Evolutionary conservation across 257 asterid species (phyloP), one percentile per base, ranked within the genome.

Genomic region (Primulina tabacum): DNA sequence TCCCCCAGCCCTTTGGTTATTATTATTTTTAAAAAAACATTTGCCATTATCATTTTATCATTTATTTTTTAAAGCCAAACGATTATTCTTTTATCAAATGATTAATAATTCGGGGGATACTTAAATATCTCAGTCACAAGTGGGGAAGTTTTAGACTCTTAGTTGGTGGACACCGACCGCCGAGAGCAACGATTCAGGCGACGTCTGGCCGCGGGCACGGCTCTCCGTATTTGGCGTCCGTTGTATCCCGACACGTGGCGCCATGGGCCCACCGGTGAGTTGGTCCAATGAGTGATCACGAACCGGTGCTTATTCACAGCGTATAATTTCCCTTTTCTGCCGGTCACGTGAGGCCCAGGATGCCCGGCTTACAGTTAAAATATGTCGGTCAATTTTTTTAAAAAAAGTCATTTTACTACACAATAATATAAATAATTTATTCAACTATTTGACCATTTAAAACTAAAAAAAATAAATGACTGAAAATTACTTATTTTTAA

Each of bases 341-440:
- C 70, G 61, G 74, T 86, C 95, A 89, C 93, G 93, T 91, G 97
- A 83, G 85, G 81, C 85, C 96, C 90, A 84, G 83, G 86, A 82
- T 80, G 87, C 93, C 71, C 87, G 87, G 88, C 84, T 20, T 21
- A 4, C 85, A 63, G 82, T 85, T 84, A 78, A 70, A 73, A 71
- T 52, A 75, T 69, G 81, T 72, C 85, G 83, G 90, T 82, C 86
- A 79, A 80, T 76, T 77, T 77, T 40, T 21, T 21, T 21, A 73
- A 70, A 75, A 10, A 73, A 68, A 75, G 74, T 67, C 30, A 43
- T 64, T 38, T 79, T 74, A 67, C 80, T 55, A 57, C 80, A 43
- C 7, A 14, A 47, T 4, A 47, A 47, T 47, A 47, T 16, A 55
- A 55, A 47, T 4, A 47, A 47, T 47, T 14, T 16, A 55, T 75